Percentiles rank a stretch among this genome's conserved stretches.
Evolutionary conservation across 345 rosid genomes (phyloP).

Genomic region (Sonneratia alba): DNA sequence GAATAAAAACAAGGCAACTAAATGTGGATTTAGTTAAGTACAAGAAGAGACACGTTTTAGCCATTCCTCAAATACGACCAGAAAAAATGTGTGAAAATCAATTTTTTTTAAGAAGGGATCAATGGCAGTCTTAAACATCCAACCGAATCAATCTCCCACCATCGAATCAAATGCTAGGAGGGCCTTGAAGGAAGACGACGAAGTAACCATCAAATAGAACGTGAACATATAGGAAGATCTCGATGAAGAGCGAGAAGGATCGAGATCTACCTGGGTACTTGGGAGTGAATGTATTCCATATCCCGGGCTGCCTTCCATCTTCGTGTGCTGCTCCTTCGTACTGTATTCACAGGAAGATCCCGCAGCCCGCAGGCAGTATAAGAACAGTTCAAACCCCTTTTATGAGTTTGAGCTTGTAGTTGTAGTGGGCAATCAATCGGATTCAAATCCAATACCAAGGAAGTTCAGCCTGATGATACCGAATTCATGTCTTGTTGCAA

Average conservation of each 20-base stretch:
- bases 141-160: too few species aligned
- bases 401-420: too few species aligned
- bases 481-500: too few species aligned
- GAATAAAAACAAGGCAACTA: background rate
- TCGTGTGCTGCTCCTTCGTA: slow-evolving; percentile 30
- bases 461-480: too few species aligned
- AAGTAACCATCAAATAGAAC: background rate
- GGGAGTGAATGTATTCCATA: slow-evolving; percentile 29
- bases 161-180: too few species aligned
- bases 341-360: slow-evolving; percentile 5
- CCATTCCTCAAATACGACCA: background rate
- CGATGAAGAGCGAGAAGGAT: background rate
- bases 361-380: too few species aligned
- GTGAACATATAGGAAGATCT: too few species aligned
- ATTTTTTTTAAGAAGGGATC: slow-evolving; percentile 8
- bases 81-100: background rate
- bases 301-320: slow-evolving; percentile 23
- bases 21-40: background rate
- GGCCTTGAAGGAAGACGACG: too few species aligned
- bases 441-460: too few species aligned
- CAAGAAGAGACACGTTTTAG: too few species aligned
- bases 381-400: too few species aligned
- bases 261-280: slow-evolving; percentile 20
- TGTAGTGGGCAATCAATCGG: too few species aligned
- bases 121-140: slow-evolving; percentile 10